phyloP scores from a whole-genome alignment of 129 eudicot species.

The Flaveria sonorensis region DNA sequence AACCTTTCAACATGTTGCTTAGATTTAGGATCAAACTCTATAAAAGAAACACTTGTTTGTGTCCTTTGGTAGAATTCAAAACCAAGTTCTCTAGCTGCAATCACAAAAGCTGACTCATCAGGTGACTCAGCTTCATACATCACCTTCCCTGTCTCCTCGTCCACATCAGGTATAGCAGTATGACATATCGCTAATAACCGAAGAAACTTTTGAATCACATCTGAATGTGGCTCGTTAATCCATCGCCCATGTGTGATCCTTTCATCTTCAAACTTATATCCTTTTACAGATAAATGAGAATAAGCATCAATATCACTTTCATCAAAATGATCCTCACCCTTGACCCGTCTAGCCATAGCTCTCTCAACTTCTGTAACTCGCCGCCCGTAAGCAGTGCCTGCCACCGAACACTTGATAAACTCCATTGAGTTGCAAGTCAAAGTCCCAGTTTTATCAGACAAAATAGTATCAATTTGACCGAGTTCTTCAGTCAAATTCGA shows the following conservation, averaged over 20 bases:
- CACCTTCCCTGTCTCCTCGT: constrained; percentile 48
- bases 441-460: constrained; percentile 67
- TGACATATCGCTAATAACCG: constrained; percentile 56
- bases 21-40: constrained; percentile 44
- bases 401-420: constrained; percentile 53
- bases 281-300: constrained; percentile 42
- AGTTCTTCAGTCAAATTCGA: constrained; percentile 72
- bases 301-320: constrained; percentile 6
- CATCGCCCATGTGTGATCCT: constrained; percentile 53
- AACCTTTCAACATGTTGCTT: constrained; percentile 48
- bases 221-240: constrained; percentile 54
- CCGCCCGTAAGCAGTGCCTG: constrained; percentile 50
- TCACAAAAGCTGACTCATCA: constrained; percentile 62
- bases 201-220: constrained; percentile 52
- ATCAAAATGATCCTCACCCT: constrained; percentile 30
- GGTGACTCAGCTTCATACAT: constrained; percentile 75
- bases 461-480: constrained; percentile 65
- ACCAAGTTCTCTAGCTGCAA: constrained; percentile 70
- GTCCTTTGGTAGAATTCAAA: constrained; percentile 63
- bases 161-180: constrained; percentile 58
- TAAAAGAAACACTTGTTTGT: constrained; percentile 49
- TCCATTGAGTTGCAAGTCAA: constrained; percentile 60
- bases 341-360: constrained; percentile 44
- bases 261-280: constrained; percentile 60
- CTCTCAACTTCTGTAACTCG: constrained; percentile 53